These are phyloP conservation scores for button mushroom (Agaricus bisporus) DNA, from an alignment of 768 basidiomycete species.

Conservation along the genomic window DNA sequence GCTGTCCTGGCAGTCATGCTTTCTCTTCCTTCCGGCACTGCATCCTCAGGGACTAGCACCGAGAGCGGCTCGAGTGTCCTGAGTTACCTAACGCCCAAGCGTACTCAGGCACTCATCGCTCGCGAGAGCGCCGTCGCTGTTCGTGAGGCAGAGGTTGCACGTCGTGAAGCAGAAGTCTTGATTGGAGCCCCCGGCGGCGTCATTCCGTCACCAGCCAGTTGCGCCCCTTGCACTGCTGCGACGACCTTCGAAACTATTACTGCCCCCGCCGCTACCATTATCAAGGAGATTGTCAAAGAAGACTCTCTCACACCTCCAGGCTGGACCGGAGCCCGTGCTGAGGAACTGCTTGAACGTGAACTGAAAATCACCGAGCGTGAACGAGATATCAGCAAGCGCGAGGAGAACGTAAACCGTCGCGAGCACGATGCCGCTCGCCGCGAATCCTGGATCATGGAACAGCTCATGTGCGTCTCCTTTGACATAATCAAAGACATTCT, in stretches of 20 bases:
- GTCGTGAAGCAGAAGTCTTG: constrained; percentile 81
- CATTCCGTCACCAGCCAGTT: constrained; percentile 47
- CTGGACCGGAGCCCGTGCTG: constrained; percentile 74
- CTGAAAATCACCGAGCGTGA: constrained; percentile 82
- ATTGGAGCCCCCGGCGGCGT: constrained; percentile 82
- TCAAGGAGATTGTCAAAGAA: constrained; percentile 85
- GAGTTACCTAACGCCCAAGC: constrained; percentile 76
- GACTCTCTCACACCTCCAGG: constrained; percentile 72
- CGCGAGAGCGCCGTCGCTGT: constrained; percentile 75
- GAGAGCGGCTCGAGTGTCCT: constrained; percentile 40
- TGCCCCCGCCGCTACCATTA: constrained; percentile 66
- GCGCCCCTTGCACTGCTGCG: constrained; percentile 51
- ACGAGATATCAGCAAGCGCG: constrained; percentile 79
- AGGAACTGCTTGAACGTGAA: constrained; percentile 81
- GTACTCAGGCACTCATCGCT: constrained; percentile 71
- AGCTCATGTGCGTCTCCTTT: constrained; percentile 61
- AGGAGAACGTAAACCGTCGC: constrained; percentile 78
- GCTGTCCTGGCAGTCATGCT: constrained; percentile 91
- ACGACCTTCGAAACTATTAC: constrained; percentile 51
- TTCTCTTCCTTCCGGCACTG: constrained; percentile 60
- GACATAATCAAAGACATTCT: background rate
- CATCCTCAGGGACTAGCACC: constrained; percentile 27
- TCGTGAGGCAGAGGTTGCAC: constrained; percentile 85
- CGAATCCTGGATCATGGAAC: constrained; percentile 91
- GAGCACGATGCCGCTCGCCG: constrained; percentile 85